Base-by-base conservation (phyloP, 1,284 basidiomycete species). In the Farysia itapuensis region DNA sequence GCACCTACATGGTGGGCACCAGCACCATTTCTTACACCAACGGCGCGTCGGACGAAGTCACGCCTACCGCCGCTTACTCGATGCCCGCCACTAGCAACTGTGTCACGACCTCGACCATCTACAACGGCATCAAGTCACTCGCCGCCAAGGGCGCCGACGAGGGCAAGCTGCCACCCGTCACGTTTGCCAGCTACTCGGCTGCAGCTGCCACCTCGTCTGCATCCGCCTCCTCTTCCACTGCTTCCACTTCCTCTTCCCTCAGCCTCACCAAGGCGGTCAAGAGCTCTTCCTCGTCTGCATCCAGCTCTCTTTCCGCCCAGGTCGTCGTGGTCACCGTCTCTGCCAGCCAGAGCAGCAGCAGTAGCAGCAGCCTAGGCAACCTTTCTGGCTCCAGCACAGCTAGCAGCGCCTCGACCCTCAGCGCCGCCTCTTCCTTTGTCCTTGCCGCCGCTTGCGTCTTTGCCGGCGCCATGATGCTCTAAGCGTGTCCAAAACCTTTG, bases 11-110 rank as follows among this genome's bases (percentile, higher is more conserved):
- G 7, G 50, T 35, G 33, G 16, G 37, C 35, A 72, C 72, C 22
- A 26, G 40, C 22, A 41, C 45, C 6, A 56, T 63, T 43, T 59
- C 64, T 14, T 75, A 66, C 57, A 70, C 70, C 41, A 75, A 75
- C 43, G 73, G 70, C n/a, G 37, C 57, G 18, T 45, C 67, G 15
- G 64, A 63, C 41, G 40, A 72, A 42, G 22, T 37, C 23, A 75
- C 73, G 7, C 73, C 73, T 4, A 36, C 39, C 8, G 66, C 67
- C n/a, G 73, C 74, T 19, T 71, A 70, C 72, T 73, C 74, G 15
- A 51, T 52, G 11, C 74, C 74, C 4, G 29, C 51, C 28, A 67
- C 72, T 15, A 67, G 63, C 36, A 70, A 69, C 63, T 75, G 74
- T 43, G 34, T 42, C 28, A 48, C 64, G 18, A 46, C 43, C 18